Evolutionary conservation across 306 rosid genomes (phyloP).

Genomic region (Castanea mollissima): DNA sequence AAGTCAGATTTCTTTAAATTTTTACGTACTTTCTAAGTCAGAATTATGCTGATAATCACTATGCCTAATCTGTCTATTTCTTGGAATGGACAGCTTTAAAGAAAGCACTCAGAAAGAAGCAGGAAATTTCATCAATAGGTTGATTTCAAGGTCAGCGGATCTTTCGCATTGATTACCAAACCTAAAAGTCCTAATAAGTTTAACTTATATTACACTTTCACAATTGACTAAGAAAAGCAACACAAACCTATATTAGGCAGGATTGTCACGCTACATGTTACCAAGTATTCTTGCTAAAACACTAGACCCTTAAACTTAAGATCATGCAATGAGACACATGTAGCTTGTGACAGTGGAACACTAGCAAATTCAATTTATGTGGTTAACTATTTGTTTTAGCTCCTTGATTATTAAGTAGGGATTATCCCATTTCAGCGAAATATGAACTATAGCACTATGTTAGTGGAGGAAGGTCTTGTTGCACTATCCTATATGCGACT

Average conservation of each 20-base stretch:
- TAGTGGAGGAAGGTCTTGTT: conserved; percentile 40
- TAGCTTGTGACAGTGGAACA: not conserved
- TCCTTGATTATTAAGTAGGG: not conserved
- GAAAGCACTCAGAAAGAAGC: conserved; percentile 2
- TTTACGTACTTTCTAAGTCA: conserved; percentile 8
- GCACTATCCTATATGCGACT: conserved; percentile 20
- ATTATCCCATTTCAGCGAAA: not conserved
- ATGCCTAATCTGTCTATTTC: conserved; percentile 1
- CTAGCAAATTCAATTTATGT: not conserved
- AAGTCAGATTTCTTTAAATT: conserved; percentile 15
- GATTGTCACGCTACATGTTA: not conserved
- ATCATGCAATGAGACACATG: not conserved
- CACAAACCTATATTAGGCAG: not conserved
- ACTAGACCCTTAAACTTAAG: not conserved
- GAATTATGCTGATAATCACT: not conserved
- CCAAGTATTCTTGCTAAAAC: not conserved
- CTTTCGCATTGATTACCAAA: conserved; percentile 13
- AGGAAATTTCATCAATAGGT: not conserved
- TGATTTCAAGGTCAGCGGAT: not conserved
- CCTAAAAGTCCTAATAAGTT: not conserved
- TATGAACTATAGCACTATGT: not conserved
- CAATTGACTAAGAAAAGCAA: not conserved
- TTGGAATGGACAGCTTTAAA: conserved; percentile 21
- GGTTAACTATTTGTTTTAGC: not conserved
- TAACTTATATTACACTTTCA: not conserved